phyloP scores from a whole-genome alignment of 2,329 filamentous ascomycete genomes.

The Neonectria magnoliae region DNA sequence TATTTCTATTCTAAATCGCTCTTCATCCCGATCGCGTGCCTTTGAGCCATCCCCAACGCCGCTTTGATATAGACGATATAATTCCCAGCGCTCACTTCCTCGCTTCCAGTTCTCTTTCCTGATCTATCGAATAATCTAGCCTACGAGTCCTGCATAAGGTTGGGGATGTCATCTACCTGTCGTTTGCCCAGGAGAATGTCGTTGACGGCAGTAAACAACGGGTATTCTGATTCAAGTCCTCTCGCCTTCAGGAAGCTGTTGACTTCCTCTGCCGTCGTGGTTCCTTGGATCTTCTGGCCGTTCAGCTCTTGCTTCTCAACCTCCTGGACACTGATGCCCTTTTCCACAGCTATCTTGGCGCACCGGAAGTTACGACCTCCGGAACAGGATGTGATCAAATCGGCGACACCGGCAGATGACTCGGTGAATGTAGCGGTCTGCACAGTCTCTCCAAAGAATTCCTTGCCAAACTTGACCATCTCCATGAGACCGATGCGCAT shows the following conservation, averaged over 20 bases:
- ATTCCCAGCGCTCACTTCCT: slow-evolving; percentile 4
- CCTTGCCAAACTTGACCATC: slow-evolving; percentile 95
- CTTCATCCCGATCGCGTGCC: slow-evolving; percentile 26
- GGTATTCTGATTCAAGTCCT: slow-evolving; percentile 84
- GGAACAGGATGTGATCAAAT: slow-evolving; percentile 92
- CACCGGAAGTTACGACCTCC: slow-evolving; percentile 95
- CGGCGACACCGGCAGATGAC: slow-evolving; percentile 92
- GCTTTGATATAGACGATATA: slow-evolving; percentile 26
- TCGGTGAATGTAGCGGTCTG: slow-evolving; percentile 92
- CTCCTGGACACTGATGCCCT: slow-evolving; percentile 82
- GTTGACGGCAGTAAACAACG: slow-evolving; percentile 90
- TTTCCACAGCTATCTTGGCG: slow-evolving; percentile 86
- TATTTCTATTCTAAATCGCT: slow-evolving; percentile 26
- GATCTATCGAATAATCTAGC: neutral
- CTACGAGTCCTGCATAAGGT: slow-evolving; percentile 62
- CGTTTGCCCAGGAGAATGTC: slow-evolving; percentile 80
- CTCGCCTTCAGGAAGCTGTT: slow-evolving; percentile 85
- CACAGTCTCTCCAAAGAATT: slow-evolving; percentile 88
- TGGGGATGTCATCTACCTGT: slow-evolving; percentile 83
- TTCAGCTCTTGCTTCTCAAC: slow-evolving; percentile 92
- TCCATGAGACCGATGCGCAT: slow-evolving; percentile 97
- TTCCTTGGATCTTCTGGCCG: slow-evolving; percentile 96
- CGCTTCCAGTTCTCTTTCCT: neutral
- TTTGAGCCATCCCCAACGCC: slow-evolving; percentile 37
- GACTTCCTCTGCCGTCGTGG: slow-evolving; percentile 89